Base-by-base conservation (phyloP, 495 filamentous ascomycete genomes). In the Hypoxylon fuscum region DNA sequence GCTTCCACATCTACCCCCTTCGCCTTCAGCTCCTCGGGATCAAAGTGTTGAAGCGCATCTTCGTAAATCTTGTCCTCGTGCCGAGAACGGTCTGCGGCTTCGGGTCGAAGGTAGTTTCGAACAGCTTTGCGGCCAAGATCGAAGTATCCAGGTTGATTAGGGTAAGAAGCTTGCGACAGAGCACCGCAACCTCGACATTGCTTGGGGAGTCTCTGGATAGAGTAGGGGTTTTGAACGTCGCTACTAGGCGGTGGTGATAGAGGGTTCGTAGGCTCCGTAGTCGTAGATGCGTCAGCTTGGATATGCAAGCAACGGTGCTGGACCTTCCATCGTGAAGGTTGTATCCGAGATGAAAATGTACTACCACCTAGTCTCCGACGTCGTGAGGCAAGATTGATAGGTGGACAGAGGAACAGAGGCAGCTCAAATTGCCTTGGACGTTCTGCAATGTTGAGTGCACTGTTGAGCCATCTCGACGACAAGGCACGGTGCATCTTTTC, bases 121-220 rank as follows among this genome's bases (percentile, higher is more conserved):
- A 81, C 74, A 37, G 72, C 68, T 64, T 81, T 88, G 66, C 87
- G 83, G 25, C 59, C 75, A 25, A 80, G 62, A 64, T 83, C 76
- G 74, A 90, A 97, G 75, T 86, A 97, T 37, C 95, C 95, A 1
- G 93, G 83, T 64, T 88, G 81, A 29, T 84, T 71, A n/a, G 88
- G 80, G 18, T 87, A 80, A 1, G 85, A 62, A 0, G 82, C 89
- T 68, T 98, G 95, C 44, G 88, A 83, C 54, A 88, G 83, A 25
- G 94, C 96, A 42, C 95, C 95, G 72, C 95, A 99, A 50, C 95
- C 95, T 17, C 90, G 86, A 70, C 95, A 99, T 64, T 83, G 80
- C 3, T 70, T 58, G 1, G 90, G 90, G 2, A 91, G 68, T 50
- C 34, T 64, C 70, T 23, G 48, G 7, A 5, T 27, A 11, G 59